phyloP scores from a whole-genome alignment of 768 basidiomycete species.

The Psilocybe cubensis region DNA sequence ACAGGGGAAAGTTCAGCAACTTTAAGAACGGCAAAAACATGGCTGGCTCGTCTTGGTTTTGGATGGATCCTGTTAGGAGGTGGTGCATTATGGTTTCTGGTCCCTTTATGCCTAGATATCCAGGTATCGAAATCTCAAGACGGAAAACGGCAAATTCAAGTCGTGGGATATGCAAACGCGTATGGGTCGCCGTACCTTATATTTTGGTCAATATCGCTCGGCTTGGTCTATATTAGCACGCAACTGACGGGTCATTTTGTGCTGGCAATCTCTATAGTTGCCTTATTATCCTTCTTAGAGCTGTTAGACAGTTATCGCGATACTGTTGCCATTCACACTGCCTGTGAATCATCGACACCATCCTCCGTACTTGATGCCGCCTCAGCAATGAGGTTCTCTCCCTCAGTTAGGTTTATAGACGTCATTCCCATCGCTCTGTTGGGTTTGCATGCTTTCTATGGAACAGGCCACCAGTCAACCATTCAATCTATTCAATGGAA shows the following conservation, averaged over 20 bases:
- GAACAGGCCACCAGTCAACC: slow-evolving; percentile 91
- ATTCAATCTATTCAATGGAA: slow-evolving; percentile 96
- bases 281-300: slow-evolving; percentile 79
- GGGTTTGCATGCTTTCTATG: slow-evolving; percentile 77
- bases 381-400: slow-evolving; percentile 29
- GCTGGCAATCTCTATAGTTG: slow-evolving; percentile 63
- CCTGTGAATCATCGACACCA: slow-evolving; percentile 52
- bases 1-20: slow-evolving; percentile 42
- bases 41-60: slow-evolving; percentile 62
- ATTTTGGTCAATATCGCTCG: slow-evolving; percentile 73
- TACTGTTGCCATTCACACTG: slow-evolving; percentile 52
- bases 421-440: slow-evolving; percentile 76
- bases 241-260: slow-evolving; percentile 87
- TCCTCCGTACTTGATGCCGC: slow-evolving; percentile 44
- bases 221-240: slow-evolving; percentile 62
- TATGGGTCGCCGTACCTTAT: slow-evolving; percentile 88
- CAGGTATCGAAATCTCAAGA: slow-evolving; percentile 31
- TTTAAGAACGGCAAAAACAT: slow-evolving; percentile 59
- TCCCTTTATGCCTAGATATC: slow-evolving; percentile 78
- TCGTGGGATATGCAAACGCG: slow-evolving; percentile 88
- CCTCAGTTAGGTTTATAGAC: slow-evolving; percentile 61
- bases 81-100: slow-evolving; percentile 66
- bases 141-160: slow-evolving; percentile 40
- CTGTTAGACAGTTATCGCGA: slow-evolving; percentile 83
- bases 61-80: slow-evolving; percentile 56